Evolutionary conservation across 2,329 filamentous ascomycete species (phyloP).

Genomic region (Dothidotthia symphoricarpi): DNA sequence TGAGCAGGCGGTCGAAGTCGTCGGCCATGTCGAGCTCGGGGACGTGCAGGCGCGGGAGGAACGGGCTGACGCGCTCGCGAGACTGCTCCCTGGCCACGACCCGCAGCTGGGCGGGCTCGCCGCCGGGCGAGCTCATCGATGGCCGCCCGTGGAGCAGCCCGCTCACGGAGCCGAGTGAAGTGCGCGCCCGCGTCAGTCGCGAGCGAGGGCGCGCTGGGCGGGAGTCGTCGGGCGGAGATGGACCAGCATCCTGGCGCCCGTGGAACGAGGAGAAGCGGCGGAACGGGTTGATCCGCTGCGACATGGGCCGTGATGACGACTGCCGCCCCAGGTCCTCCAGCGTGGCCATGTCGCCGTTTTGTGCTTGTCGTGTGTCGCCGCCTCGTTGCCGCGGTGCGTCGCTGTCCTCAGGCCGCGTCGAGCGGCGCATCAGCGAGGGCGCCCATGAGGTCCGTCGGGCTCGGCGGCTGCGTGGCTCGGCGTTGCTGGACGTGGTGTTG

Average conservation of each 20-base stretch:
- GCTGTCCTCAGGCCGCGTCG: slow-evolving; percentile 11
- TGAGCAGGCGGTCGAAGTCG: slow-evolving; percentile 36
- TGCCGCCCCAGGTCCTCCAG: slow-evolving; percentile 13
- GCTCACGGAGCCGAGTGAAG: slow-evolving; percentile 37
- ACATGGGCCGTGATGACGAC: slow-evolving; percentile 19
- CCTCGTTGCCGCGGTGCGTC: neutral
- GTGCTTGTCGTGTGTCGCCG: neutral
- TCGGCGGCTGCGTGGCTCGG: slow-evolving; percentile 27
- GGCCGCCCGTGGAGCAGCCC: slow-evolving; percentile 32
- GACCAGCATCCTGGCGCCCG: slow-evolving; percentile 30
- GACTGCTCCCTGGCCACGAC: slow-evolving; percentile 16
- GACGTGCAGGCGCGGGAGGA: slow-evolving; percentile 41
- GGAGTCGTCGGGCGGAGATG: slow-evolving; percentile 17
- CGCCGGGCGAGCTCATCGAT: slow-evolving; percentile 18
- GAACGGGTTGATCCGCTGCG: slow-evolving; percentile 32
- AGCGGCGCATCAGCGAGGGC: slow-evolving; percentile 22
- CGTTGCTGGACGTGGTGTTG: slow-evolving; percentile 37
- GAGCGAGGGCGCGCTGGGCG: slow-evolving; percentile 28
- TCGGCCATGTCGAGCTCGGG: slow-evolving; percentile 38
- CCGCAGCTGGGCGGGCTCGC: slow-evolving; percentile 17
- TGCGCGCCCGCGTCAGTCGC: slow-evolving; percentile 37
- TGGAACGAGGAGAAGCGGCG: slow-evolving; percentile 30
- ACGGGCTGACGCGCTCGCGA: slow-evolving; percentile 31
- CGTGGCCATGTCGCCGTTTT: slow-evolving; percentile 17
- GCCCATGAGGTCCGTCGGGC: slow-evolving; percentile 37